Base-by-base conservation (phyloP, 495 filamentous ascomycete species). In the Penicillium crystallinum region DNA sequence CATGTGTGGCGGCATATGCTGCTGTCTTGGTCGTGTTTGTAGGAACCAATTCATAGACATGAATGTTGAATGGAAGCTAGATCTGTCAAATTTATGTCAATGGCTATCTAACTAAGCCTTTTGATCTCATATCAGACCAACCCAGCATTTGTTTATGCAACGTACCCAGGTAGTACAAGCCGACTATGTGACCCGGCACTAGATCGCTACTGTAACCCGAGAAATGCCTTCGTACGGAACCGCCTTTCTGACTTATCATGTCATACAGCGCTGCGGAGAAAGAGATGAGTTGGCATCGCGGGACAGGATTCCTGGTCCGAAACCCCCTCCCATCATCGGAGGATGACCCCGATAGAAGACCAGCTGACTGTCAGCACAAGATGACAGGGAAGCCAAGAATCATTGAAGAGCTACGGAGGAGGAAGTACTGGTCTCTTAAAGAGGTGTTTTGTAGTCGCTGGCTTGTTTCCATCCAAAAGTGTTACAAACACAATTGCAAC, bases 271-370 rank as follows among this genome's bases (percentile, higher is more conserved):
- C 46, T 36, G 33, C 31, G 10, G 14, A 37, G n/a, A 40, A 2
- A 4, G 10, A 21, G 31, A 50, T 54, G 40, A 30, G 39, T 44
- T 46, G 46, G 41, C 39, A 51, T 31, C 17, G 46, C 35, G 36
- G 36, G n/a, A 39, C 14, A 15, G 22, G 40, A 45, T n/a, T 25
- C 25, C 19, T 52, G 27, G 23, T 43, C 42, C 46, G 50, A 36
- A 3, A 47, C 34, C 52, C 52, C 57, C 61, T 57, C 56, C 22
- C 38, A 39, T 30, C 52, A 49, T 63, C 61, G 61, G 61, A 57
- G 18, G 30, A 10, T 5, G 0, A n/a, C 22, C 23, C 61, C 61
- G 61, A 63, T 52, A 35, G 21, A 44, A 36, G 7, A 31, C 55
- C 54, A 44, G 48, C 19, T 58, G 57, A 55, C 48, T 43, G 17